These are phyloP conservation scores for Keithomyces neogunnii DNA, from an alignment of 2,329 filamentous ascomycete species.

Conservation along the genomic window DNA sequence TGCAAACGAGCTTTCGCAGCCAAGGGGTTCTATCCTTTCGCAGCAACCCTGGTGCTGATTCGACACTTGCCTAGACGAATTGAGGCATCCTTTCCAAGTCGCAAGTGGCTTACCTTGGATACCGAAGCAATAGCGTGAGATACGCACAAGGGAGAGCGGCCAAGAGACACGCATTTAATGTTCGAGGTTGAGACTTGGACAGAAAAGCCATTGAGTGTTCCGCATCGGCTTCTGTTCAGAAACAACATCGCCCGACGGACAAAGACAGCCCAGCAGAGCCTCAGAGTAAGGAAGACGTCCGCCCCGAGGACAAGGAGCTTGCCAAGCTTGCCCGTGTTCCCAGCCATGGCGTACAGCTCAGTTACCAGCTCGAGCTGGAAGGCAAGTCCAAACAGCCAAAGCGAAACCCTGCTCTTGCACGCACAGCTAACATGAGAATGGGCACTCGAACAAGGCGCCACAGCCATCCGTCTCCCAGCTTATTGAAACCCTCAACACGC, in stretches of 20 bases:
- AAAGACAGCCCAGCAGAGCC: neutral
- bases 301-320: neutral
- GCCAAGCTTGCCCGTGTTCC: neutral
- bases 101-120: too few relatives aligned
- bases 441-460: neutral
- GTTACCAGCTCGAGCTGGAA: neutral
- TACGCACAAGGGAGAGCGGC: neutral
- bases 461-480: slow-evolving; percentile 51
- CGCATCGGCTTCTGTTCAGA: neutral
- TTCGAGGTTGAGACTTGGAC: neutral
- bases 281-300: neutral
- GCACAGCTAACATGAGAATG: neutral
- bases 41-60: neutral
- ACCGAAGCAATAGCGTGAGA: too few relatives aligned
- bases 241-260: neutral
- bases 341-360: neutral
- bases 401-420: neutral
- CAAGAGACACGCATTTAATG: neutral
- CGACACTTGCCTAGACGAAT: neutral
- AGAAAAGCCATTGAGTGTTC: neutral
- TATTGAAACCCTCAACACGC: slow-evolving; percentile 54
- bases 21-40: neutral
- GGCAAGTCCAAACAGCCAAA: neutral
- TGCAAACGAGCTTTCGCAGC: neutral
- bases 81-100: neutral